Conservation (phyloP, 2,329 filamentous ascomycete species). For the Diaporthe citri region DNA sequence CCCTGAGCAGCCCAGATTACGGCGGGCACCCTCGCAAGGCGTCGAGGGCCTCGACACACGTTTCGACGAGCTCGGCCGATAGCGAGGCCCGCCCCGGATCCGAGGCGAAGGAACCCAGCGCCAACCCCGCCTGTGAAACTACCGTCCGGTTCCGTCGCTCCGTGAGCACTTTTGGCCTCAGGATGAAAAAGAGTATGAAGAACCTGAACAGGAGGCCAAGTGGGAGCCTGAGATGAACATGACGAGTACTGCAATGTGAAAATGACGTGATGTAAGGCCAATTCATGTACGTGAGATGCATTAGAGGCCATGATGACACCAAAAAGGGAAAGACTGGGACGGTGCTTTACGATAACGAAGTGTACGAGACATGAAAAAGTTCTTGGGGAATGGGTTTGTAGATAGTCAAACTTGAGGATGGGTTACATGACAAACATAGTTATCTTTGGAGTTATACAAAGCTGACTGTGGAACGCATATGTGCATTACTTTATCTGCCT, state of each 20-base stretch:
- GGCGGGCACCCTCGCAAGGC: neutral
- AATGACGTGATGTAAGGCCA: neutral
- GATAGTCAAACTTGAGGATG: neutral
- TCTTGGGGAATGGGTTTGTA: neutral
- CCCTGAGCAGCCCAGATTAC: neutral
- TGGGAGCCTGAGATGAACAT: neutral
- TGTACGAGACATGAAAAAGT: constrained; percentile 4
- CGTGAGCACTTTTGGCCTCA: constrained; percentile 7
- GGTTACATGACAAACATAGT: neutral
- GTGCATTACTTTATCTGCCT: neutral
- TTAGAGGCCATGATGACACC: neutral
- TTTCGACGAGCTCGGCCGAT: neutral
- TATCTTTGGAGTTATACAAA: no score
- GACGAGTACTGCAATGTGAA: neutral
- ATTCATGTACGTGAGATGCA: neutral
- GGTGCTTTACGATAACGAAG: neutral
- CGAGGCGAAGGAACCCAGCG: neutral
- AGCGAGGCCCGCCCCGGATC: neutral
- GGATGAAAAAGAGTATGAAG: constrained; percentile 31
- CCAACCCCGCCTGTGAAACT: neutral
- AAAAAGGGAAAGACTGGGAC: neutral
- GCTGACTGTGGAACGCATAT: neutral
- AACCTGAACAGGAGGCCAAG: constrained; percentile 10
- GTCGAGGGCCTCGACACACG: neutral
- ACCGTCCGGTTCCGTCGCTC: neutral